Percentiles rank a stretch among this genome's conserved stretches.
Conservation (phyloP, 163 green algal genomes). For the Volvox carteri region DNA sequence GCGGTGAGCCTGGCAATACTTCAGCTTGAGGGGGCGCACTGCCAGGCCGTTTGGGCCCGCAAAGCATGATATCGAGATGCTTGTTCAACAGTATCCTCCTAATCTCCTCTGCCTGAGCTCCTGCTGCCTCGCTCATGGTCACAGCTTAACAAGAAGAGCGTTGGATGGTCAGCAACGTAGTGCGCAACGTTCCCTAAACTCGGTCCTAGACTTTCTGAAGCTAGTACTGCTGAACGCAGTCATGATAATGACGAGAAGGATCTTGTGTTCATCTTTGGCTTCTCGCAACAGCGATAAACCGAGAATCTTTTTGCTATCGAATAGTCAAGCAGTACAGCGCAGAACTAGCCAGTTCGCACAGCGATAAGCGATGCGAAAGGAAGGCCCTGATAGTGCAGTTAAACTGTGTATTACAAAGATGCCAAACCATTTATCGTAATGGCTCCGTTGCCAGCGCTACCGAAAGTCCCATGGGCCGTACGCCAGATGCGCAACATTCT, state of each 20-base stretch:
- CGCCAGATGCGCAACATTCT: no score
- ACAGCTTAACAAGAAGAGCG: background rate
- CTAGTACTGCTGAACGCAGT: background rate
- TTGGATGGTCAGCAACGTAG: background rate
- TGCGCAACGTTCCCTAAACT: background rate
- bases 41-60: conserved; percentile 8
- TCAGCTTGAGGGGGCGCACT: conserved; percentile 47
- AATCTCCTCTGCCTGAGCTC: conserved; percentile 40
- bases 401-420: no score
- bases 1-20: conserved; percentile 29
- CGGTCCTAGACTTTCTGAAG: conserved; percentile 1
- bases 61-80: conserved; percentile 25
- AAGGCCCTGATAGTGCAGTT: no score
- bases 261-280: no score
- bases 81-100: conserved; percentile 33
- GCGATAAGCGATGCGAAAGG: no score
- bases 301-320: no score
- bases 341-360: no score
- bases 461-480: background rate
- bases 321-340: background rate
- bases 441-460: no score
- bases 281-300: no score
- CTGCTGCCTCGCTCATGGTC: conserved; percentile 18
- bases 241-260: background rate
- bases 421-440: no score